phyloP scores from a whole-genome alignment of 352 stramenopile genomes.

The Phytopythium litorale region DNA sequence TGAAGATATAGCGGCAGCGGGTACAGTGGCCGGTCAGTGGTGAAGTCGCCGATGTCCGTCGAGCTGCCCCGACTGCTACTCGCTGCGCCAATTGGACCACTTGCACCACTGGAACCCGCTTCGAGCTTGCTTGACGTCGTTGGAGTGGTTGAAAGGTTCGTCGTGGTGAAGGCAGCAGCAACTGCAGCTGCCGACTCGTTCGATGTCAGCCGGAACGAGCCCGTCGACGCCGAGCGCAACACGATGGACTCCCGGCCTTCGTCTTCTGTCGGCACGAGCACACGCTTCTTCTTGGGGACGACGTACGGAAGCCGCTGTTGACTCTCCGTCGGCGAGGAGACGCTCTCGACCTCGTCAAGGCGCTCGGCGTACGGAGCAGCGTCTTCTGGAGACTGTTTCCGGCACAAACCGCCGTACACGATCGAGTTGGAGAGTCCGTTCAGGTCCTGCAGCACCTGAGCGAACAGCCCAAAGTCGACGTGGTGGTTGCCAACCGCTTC shows the following conservation, averaged over 20 bases:
- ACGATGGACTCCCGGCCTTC: constrained; percentile 7
- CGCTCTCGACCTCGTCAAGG: constrained; percentile 31
- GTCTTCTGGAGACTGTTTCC: constrained; percentile 9
- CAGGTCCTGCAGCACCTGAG: constrained; percentile 61
- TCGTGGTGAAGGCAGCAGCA: background rate
- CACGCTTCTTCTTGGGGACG: constrained; percentile 23
- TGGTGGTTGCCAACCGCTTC: constrained; percentile 12
- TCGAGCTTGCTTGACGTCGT: background rate
- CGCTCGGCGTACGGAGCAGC: constrained; percentile 7
- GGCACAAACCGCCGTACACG: constrained; percentile 63
- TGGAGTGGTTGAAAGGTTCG: background rate
- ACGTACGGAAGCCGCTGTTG: constrained; percentile 11
- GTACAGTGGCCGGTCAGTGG: background rate
- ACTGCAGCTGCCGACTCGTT: background rate
- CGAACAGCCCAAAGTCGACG: constrained; percentile 28
- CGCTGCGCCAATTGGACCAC: no score
- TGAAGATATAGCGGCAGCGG: constrained; percentile 4
- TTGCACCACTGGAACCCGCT: background rate
- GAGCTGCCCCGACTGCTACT: background rate
- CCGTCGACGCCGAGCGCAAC: constrained; percentile 5
- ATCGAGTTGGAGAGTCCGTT: constrained; percentile 73
- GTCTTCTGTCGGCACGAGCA: background rate
- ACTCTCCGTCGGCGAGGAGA: constrained; percentile 44
- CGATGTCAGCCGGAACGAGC: constrained; percentile 6
- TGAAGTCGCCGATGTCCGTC: background rate